Evolutionary conservation across 2,329 filamentous ascomycete genomes (phyloP), one percentile per base, ranked within the genome.

Genomic region (Exophiala phaeomuriformis): DNA sequence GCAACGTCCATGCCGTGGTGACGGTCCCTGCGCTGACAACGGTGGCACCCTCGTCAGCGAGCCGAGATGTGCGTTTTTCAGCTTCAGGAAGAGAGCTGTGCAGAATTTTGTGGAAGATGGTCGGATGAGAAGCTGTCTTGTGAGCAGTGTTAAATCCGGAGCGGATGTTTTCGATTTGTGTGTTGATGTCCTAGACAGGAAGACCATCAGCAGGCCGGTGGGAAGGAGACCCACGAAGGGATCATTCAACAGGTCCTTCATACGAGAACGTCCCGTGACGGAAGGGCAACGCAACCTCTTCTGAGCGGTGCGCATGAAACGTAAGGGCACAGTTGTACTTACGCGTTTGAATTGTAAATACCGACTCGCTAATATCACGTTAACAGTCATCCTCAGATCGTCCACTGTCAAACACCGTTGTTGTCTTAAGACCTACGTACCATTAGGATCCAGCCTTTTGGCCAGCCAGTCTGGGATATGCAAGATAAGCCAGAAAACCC

Each of bases 91-190:
- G 43, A 9, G 50, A 41, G 35, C 56, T 48, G 6, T 48, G 10
- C 4, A 60, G 46, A 27, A 60, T 56, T 27, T 51, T 46, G 33
- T 59, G 48, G 43, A 59, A 60, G 45, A 58, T 57, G 41, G 56
- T 60, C 30, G 40, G 41, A 42, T 51, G 53, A 5, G 47, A 49
- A 19, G 44, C 44, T 6, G 44, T 47, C 32, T 47, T 47, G 44
- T 47, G 44, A 3, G 44, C 12, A 3, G 31, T 47, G n/a, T 47
- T 28, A 5, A 35, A 32, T 4, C 44, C 44, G 44, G 30, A 32
- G 31, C 44, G 44, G 44, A 47, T 47, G 32, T 47, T 37, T 36
- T 47, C 44, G 32, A 47, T 47, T 12, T 47, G 44, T 1, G 12
- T 37, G 32, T 47, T 47, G 44, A 47, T 47, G 44, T 47, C 44